Base-by-base conservation (phyloP, 495 filamentous ascomycete genomes). In the Hypoxylon fragiforme region DNA sequence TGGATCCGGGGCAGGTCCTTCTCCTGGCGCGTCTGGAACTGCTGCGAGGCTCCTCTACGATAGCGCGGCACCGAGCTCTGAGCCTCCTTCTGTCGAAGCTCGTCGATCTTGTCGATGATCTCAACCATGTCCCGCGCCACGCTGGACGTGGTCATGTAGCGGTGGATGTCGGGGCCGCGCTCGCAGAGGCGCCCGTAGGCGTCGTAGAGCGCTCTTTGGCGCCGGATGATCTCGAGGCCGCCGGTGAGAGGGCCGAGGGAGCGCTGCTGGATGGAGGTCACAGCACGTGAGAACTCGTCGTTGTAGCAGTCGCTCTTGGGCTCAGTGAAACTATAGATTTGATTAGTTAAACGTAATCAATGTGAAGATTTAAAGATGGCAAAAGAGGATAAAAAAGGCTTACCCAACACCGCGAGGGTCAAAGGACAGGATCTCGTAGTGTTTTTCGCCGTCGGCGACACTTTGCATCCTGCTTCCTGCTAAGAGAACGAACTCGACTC, bases 351-450 rank as follows among this genome's bases (percentile, higher is more conserved):
- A n/a, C n/a, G n/a, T n/a, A n/a, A n/a, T n/a, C n/a, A n/a, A n/a
- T n/a, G n/a, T n/a, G n/a, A n/a, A n/a, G n/a, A n/a, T n/a, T n/a
- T n/a, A n/a, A n/a, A n/a, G n/a, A n/a, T n/a, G n/a, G n/a, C n/a
- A n/a, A n/a, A n/a, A n/a, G n/a, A n/a, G n/a, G n/a, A n/a, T n/a
- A n/a, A n/a, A n/a, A n/a, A n/a, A n/a, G n/a, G n/a, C n/a, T n/a
- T n/a, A n/a, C n/a, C 66, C 66, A 7, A 77, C 51, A 2, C 73
- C 76, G 3, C 76, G 65, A 1, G 75, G 76, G 45, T 78, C 76
- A 24, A 75, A 77, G 7, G 68, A 65, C n/a, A 77, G 55, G 21
- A 77, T 57, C 42, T 68, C 65, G 19, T 66, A 72, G 52, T 63
- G 62, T 28, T 65, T 69, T 30, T 24, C 51, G 15, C 37, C 56